phyloP scores from a whole-genome alignment of 108 stramenopile genomes.

The Pseudonitzschia multistriata region DNA sequence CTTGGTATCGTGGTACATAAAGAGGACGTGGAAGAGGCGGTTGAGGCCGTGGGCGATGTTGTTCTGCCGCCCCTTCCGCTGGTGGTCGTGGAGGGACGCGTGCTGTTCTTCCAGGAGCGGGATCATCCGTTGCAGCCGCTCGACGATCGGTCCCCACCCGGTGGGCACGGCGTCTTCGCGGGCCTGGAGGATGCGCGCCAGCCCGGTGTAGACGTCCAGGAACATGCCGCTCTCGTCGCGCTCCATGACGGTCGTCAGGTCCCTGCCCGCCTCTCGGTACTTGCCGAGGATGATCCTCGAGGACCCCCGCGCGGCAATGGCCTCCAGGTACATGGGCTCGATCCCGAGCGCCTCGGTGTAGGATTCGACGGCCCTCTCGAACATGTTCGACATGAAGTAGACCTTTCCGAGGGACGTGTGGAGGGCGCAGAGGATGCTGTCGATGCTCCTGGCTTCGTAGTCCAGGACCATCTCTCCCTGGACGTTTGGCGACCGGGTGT shows the following conservation, averaged over 20 bases:
- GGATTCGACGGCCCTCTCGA: slow-evolving; percentile 62
- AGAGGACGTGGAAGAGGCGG: slow-evolving; percentile 70
- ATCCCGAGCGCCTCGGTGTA: slow-evolving; percentile 55
- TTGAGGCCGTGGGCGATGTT: slow-evolving; percentile 51
- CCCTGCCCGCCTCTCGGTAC: slow-evolving; percentile 59
- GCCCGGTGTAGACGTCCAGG: slow-evolving; percentile 59
- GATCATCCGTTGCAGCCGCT: slow-evolving; percentile 34
- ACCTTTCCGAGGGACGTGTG: slow-evolving; percentile 57
- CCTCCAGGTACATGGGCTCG: slow-evolving; percentile 63
- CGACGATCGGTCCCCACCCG: slow-evolving; percentile 63
- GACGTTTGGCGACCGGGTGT: slow-evolving; percentile 26
- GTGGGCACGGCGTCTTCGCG: slow-evolving; percentile 52
- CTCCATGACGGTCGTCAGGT: slow-evolving; percentile 55
- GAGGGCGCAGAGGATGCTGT: slow-evolving; percentile 60
- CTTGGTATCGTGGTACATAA: slow-evolving; percentile 76
- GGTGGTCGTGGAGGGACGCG: not conserved
- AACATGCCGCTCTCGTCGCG: slow-evolving; percentile 49
- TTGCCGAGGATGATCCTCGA: slow-evolving; percentile 65
- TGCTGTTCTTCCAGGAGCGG: slow-evolving; percentile 33
- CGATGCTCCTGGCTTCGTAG: slow-evolving; percentile 50
- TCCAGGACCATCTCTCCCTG: slow-evolving; percentile 57
- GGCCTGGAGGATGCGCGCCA: slow-evolving; percentile 65
- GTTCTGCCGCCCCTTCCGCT: not conserved
- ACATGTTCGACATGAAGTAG: slow-evolving; percentile 86
- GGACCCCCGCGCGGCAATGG: slow-evolving; percentile 58